These are phyloP conservation scores for Kingdonia uniflora DNA, from an alignment of 164 flowering plant genomes.

Conservation along the genomic window DNA sequence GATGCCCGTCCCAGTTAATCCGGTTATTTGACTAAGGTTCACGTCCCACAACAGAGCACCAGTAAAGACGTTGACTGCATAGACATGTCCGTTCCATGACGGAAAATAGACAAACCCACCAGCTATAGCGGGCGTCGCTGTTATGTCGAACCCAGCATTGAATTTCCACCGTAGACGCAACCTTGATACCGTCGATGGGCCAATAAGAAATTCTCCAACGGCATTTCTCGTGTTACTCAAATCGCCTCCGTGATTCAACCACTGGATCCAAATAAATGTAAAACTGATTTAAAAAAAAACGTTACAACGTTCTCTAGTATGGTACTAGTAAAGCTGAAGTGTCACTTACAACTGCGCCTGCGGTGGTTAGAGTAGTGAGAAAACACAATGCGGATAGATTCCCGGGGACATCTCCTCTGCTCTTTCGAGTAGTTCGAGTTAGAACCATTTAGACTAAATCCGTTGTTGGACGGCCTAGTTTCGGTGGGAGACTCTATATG, in stretches of 20 bases:
- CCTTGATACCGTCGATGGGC: slow-evolving; percentile 11
- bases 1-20: slow-evolving; percentile 17
- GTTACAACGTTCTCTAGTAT: neutral
- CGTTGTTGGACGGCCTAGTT: too few species aligned
- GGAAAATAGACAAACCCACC: slow-evolving; percentile 35
- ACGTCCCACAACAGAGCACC: slow-evolving; percentile 36
- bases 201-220: slow-evolving; percentile 17
- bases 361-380: neutral
- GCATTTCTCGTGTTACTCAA: slow-evolving; percentile 27
- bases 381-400: neutral
- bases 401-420: neutral
- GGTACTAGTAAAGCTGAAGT: neutral
- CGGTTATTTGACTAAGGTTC: slow-evolving; percentile 25
- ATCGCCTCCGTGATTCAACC: slow-evolving; percentile 45
- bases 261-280: slow-evolving; percentile 8
- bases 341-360: slow-evolving; percentile 1
- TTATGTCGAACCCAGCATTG: slow-evolving; percentile 31
- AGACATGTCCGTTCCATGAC: slow-evolving; percentile 38
- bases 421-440: neutral
- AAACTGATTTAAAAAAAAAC: neutral
- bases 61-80: slow-evolving; percentile 28
- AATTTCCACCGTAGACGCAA: slow-evolving; percentile 33
- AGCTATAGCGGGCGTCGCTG: slow-evolving; percentile 40
- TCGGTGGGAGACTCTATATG: too few species aligned
- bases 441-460: too few species aligned